A percentile compares a stretch with the other conserved stretches of the same genome.
Evolutionary conservation across 2,329 filamentous ascomycete species (phyloP).

Genomic region (Aspergillus pseudotamarii): DNA sequence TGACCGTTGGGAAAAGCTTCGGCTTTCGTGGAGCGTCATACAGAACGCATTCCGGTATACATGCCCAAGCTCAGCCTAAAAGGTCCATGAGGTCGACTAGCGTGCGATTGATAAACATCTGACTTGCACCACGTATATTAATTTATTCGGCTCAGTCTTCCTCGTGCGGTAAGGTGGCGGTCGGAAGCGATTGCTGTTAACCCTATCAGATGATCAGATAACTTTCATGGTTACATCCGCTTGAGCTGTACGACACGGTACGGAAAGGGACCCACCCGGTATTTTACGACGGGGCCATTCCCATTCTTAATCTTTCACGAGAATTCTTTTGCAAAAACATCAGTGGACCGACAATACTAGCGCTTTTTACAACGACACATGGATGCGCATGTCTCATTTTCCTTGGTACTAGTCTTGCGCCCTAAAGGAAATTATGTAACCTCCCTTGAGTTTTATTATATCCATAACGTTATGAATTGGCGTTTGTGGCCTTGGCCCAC

Average conservation of each 20-base stretch:
- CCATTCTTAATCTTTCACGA: not conserved
- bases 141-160: not conserved
- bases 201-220: constrained; percentile 3
- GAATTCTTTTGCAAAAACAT: not conserved
- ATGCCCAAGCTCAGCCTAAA: not conserved
- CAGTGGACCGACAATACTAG: not conserved
- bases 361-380: not conserved
- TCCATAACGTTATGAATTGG: not conserved
- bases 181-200: not conserved
- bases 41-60: not conserved
- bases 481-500: not conserved
- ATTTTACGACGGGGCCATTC: not conserved
- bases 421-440: not conserved
- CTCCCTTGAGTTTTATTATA: not conserved
- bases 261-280: not conserved
- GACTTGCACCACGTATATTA: not conserved
- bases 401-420: not conserved
- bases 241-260: not conserved
- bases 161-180: not conserved
- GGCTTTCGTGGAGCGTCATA: not conserved
- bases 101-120: not conserved
- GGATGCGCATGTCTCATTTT: not conserved
- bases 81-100: not conserved
- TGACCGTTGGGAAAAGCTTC: not conserved
- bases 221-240: not conserved